Evolutionary conservation across 768 basidiomycete species (phyloP), one percentile per base, ranked within the genome.

Genomic region (Leccinum aurantiacum): DNA sequence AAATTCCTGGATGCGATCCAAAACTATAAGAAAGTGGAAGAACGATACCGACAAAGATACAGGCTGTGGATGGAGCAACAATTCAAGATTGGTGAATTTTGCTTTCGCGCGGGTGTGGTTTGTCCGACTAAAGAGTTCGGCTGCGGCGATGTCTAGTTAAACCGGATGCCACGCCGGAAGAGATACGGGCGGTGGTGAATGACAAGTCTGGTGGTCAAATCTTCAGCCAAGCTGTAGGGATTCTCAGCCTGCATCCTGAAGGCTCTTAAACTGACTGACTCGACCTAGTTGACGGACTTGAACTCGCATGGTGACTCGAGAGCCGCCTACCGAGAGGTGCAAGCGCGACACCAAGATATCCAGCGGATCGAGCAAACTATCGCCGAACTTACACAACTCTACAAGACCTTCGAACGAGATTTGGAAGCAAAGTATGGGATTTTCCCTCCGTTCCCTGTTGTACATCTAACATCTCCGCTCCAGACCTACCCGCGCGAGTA

Each of bases 341-440:
- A 98, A 78, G 91, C 90, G 67, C 89, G 96, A 60, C 94, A 98
- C 70, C 91, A 90, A 73, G 95, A 99, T 66, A 92, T 99, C 74
- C 88, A 93, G 76, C 89, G 90, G 69, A 98, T 98, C 68, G 95
- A 98, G 75, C 84, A 84, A 76, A 98, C 95, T 10, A 78, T 99
- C 49, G 88, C 86, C n/a, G 93, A 98, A 76, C 84, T 98, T 49
- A 95, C 94, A 10, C 93, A 96, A 69, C 79, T 99, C 67, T 97
- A n/a, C n/a, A n/a, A n/a, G 7, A 76, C 75, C 10, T 90, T 91
- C 19, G 88, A 91, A 72, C 87, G 89, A 63, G 93, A 97, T 70
- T 84, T 90, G 60, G 92, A 95, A 77, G 79, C 82, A 53, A 94
- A 93, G 93, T 94, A 76, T 54, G 84, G 72, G 17, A n/a, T 19